These are phyloP conservation scores for Phytophthora uliginosa DNA, from an alignment of 352 stramenopile species.

Conservation along the genomic window DNA sequence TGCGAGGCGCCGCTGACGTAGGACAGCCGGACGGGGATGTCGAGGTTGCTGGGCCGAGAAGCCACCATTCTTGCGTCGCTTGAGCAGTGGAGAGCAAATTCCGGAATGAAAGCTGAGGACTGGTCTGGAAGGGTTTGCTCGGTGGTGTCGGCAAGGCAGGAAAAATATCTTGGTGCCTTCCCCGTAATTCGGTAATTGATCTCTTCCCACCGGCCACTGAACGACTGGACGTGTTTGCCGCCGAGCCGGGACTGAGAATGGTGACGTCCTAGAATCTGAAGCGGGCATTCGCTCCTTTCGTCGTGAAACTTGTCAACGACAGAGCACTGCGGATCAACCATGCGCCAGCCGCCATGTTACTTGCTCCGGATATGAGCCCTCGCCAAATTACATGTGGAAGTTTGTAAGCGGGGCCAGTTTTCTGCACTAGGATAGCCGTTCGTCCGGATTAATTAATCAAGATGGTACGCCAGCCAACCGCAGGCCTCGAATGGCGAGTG, in stretches of 20 bases:
- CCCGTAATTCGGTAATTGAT: background rate
- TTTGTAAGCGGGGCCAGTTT: background rate
- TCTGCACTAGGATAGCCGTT: background rate
- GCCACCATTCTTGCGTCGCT: constrained; percentile 11
- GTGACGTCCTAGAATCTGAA: background rate
- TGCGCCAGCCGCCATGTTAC: constrained; percentile 1
- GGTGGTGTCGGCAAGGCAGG: background rate
- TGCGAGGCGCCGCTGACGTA: constrained; percentile 46
- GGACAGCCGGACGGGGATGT: constrained; percentile 39
- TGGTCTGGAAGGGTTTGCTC: background rate
- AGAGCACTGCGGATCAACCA: background rate
- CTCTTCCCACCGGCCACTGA: background rate
- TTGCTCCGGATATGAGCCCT: constrained; percentile 2
- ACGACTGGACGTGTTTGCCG: background rate
- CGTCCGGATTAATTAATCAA: constrained; percentile 1
- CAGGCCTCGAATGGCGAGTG: background rate
- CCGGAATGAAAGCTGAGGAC: constrained; percentile 18
- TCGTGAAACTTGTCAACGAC: background rate
- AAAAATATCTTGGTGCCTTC: background rate
- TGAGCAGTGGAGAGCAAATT: constrained; percentile 23
- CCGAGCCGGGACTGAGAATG: background rate
- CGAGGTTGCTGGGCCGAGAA: constrained; percentile 27
- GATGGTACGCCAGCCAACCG: background rate
- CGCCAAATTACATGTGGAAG: background rate
- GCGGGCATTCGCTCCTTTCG: constrained; percentile 1